A percentile compares a stretch with the other conserved stretches of the same genome.
phyloP scores from a whole-genome alignment of 1,284 basidiomycete species.

The Moniliophthora roreri region DNA sequence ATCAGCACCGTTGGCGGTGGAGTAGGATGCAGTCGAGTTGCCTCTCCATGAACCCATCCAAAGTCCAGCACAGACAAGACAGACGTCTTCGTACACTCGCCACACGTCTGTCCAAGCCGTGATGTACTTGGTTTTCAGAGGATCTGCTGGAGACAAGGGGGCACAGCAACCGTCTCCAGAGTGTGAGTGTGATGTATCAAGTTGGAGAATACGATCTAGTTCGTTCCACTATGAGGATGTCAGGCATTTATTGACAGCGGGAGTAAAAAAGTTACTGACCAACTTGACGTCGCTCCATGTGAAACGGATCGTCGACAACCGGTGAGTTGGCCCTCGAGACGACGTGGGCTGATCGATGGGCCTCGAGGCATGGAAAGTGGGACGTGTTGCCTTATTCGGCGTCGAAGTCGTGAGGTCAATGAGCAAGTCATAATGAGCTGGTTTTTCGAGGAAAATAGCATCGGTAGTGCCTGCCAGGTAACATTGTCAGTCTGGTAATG shows the following conservation, averaged over 20 bases:
- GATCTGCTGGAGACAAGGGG: constrained; percentile 24
- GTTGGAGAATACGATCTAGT: constrained; percentile 61
- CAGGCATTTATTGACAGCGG: background rate
- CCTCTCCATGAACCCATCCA: constrained; percentile 70
- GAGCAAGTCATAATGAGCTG: constrained; percentile 71
- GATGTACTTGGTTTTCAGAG: constrained; percentile 34
- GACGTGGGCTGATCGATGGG: constrained; percentile 34
- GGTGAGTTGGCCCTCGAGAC: constrained; percentile 43
- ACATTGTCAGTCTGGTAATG: background rate
- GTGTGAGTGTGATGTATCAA: constrained; percentile 37
- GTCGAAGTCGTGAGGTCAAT: constrained; percentile 73
- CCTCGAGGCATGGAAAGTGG: constrained; percentile 63
- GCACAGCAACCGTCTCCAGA: constrained; percentile 34
- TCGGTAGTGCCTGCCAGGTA: constrained; percentile 63
- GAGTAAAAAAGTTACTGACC: constrained; percentile 35
- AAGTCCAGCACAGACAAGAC: constrained; percentile 72
- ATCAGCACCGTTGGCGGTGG: constrained; percentile 42
- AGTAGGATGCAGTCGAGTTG: constrained; percentile 45
- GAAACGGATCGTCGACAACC: constrained; percentile 63
- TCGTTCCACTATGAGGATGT: constrained; percentile 61
- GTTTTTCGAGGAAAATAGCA: constrained; percentile 77
- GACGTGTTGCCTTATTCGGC: constrained; percentile 56
- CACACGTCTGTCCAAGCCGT: constrained; percentile 70
- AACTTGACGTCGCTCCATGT: constrained; percentile 79
- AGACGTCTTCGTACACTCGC: constrained; percentile 80